Evolutionary conservation across 2,329 filamentous ascomycete species (phyloP), one percentile per base, ranked within the genome.

Genomic region (Lecanicillium sp.): DNA sequence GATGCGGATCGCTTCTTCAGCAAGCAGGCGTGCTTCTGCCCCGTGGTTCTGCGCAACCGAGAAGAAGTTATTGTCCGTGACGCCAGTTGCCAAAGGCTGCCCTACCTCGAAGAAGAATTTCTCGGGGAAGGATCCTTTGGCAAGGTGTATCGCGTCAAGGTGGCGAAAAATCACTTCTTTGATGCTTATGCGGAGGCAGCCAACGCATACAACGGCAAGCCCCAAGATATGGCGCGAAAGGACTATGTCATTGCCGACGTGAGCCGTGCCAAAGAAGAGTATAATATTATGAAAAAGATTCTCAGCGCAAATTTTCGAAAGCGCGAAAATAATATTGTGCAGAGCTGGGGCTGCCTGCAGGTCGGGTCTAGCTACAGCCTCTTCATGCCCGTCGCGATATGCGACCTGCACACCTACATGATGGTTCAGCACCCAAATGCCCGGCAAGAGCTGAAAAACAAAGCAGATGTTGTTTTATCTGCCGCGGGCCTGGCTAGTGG

Each of bases 301-400:
- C 7, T 67, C 7, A 55, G 51, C 9, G 58, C 58, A n/a, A 57
- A 58, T 3, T 43, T 47, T 20, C 60, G 55, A 11, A 57, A 51
- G 19, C 62, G 62, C 26, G 55, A 44, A n/a, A 26, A 61, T 5
- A 67, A 70, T 20, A 61, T 70, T 4, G 49, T 69, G 12, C 60
- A 65, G 36, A 66, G 61, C 29, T 60, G 61, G 7, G 66, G 66
- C 8, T 65, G 59, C 21, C 51, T 71, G 12, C 56, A 63, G 20
- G 60, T 63, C 14, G 62, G 57, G 5, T 51, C 49, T 5, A 64
- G 53, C 2, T 69, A 66, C 52, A 69, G 66, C 43, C 54, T 71
- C 3, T 69, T 70, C 48, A 69, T 70, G 60, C 63, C 64, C 1
- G 57, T 66, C 5, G 66, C 67, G 1, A 54, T 61, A 15, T 67